Base-by-base conservation (phyloP, 495 filamentous ascomycete species). In the Tuber brumale region DNA sequence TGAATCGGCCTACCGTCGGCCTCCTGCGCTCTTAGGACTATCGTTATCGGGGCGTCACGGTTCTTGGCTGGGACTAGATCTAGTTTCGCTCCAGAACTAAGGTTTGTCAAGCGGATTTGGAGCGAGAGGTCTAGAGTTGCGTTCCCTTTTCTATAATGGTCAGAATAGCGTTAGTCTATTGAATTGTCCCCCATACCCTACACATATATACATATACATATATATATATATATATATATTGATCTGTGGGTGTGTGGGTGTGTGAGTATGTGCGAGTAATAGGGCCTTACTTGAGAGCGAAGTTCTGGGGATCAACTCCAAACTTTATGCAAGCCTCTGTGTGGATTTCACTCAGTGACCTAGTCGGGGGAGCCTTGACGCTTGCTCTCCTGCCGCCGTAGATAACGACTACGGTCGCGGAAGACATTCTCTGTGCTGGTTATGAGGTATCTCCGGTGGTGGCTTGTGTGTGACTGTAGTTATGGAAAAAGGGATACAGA, bases 301-400 rank as follows among this genome's bases (percentile, higher is more conserved):
- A 94, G 73, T 91, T 90, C 72, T 88, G 90, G n/a, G 92, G 82
- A 74, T 90, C 88, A 18, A 94, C 82, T 61, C 89, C 89, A 76
- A 94, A 87, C 84, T 94, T 97, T 75, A 85, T 85, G 82, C 95
- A 98, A 66, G 94, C 94, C 83, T 98, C 93, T 73, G 92, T 87
- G 39, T 96, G 85, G 3, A 99, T 87, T 83, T 97, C 94, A 42
- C 90, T 91, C 74, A 99, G 84, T 75, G 91, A 89, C 76, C 89
- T 97, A 42, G 87, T 87, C 9, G 96, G 94, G 0, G 88, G 91
- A 45, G 94, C 93, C 84, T 95, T 96, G 83, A 99, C 86, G n/a
- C 88, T 91, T 48, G 88, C 88, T 79, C 91, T 88, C 76, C 90
- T 88, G 76, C 92, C 88, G 76, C 91, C 89, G 48, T 95, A 92